Evolutionary conservation across 2,329 filamentous ascomycete species (phyloP), one percentile per base, ranked within the genome.

Genomic region (Nemania sp.): DNA sequence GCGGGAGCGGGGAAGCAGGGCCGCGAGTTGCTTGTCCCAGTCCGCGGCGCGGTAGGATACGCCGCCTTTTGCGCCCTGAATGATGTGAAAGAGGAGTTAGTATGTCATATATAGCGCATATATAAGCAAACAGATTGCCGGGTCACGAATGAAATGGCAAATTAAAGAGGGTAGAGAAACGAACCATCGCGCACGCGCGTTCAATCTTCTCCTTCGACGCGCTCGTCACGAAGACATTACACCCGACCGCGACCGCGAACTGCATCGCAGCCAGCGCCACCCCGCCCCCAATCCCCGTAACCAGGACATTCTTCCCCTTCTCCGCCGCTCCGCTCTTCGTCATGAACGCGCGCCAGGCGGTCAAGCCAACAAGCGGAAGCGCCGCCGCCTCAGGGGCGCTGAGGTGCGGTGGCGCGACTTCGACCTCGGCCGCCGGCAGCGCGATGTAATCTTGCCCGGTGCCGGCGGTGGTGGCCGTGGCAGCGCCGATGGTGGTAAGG

Each of bases 221-320:
- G 50, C 86, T 90, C 1, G 87, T 93, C 50, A 96, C 91, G 67
- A 80, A 96, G n/a, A 93, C 88, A 69, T 86, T 84, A 64, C 86
- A 83, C 31, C 91, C 89, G 61, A 84, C 74, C 8, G 83, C 90
- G 11, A 86, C 84, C 9, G 84, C 91, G 72, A 96, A 96, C 70
- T 90, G 80, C 63, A 97, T 75, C 5, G 82, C 88, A 76, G 90
- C 86, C 50, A 97, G 75, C 28, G 93, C 93, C 1, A 97, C 93
- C 37, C 93, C 93, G 30, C 93, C 93, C 0, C 93, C 93, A 70
- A 97, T 95, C 0, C 93, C 93, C 4, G 93, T 97, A 36, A 97
- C 75, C 26, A 97, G 76, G 3, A 97, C 78, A 67, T 95, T 96
- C 57, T 82, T 75, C 2, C 90, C 90, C 1, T 50, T n/a, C 0